phyloP scores from a whole-genome alignment of 345 rosid genomes.

The Moringa oleifera region DNA sequence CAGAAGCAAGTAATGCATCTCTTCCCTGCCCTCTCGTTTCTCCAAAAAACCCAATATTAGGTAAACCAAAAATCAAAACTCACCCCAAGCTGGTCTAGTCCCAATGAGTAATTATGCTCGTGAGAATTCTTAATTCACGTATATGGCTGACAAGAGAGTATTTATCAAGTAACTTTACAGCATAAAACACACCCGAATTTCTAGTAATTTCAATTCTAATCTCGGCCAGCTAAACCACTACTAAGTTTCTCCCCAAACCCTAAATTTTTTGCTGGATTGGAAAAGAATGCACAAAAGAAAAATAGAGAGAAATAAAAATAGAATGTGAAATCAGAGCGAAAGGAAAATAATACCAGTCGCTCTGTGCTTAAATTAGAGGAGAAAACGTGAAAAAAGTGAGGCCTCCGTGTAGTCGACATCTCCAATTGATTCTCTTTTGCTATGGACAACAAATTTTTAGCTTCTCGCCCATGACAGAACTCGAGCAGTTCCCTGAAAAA shows the following conservation, averaged over 20 bases:
- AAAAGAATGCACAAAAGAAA: background rate
- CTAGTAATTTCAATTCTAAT: background rate
- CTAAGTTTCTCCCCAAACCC: slow-evolving; percentile 7
- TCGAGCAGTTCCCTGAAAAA: background rate
- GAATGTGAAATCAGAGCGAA: background rate
- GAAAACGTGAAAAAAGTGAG: slow-evolving; percentile 39
- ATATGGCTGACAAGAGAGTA: background rate
- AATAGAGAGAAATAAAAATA: background rate
- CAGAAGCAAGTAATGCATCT: background rate
- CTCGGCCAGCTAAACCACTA: background rate
- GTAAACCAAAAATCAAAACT: background rate
- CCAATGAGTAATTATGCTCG: background rate
- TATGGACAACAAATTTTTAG: background rate
- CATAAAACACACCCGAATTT: background rate
- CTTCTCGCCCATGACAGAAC: background rate
- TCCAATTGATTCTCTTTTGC: background rate
- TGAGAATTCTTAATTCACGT: too few relatives aligned
- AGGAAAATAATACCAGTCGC: slow-evolving; percentile 31
- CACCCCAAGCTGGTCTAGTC: background rate
- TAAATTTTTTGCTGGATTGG: background rate
- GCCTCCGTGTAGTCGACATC: slow-evolving; percentile 27
- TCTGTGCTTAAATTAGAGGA: slow-evolving; percentile 29
- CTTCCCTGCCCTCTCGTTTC: background rate
- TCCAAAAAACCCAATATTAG: background rate
- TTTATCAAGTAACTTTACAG: background rate